Evolutionary conservation across 164 flowering plant species (phyloP).

Genomic region (Chimonanthus salicifolius): DNA sequence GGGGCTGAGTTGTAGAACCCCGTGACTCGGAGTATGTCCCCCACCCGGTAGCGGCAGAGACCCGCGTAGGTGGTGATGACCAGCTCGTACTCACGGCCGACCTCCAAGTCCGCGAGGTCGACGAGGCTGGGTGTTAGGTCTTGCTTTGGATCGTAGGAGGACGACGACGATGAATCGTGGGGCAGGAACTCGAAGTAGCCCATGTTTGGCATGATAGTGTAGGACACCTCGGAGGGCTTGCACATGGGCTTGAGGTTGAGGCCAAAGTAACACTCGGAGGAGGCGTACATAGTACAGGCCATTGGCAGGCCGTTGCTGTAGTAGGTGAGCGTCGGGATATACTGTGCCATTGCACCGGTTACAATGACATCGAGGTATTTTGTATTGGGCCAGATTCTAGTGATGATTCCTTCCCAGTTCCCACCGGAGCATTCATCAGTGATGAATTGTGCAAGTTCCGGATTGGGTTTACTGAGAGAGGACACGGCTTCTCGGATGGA

Average conservation of each 20-base stretch:
- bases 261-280: constrained; percentile 71
- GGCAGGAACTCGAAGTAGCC: constrained; percentile 70
- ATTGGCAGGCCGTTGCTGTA: constrained; percentile 58
- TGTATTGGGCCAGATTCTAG: constrained; percentile 70
- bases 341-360: constrained; percentile 82
- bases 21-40: constrained; percentile 55
- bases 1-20: constrained; percentile 66
- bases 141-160: not conserved
- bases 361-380: constrained; percentile 74
- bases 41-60: constrained; percentile 55
- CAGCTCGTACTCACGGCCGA: constrained; percentile 63
- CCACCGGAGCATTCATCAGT: constrained; percentile 37
- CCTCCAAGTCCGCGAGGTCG: constrained; percentile 49
- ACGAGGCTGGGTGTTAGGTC: constrained; percentile 31
- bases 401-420: constrained; percentile 57
- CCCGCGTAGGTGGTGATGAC: constrained; percentile 67
- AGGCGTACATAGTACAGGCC: constrained; percentile 76
- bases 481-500: constrained; percentile 30
- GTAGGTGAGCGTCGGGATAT: constrained; percentile 54
- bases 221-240: constrained; percentile 56
- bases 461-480: constrained; percentile 33
- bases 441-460: constrained; percentile 43
- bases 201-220: constrained; percentile 79
- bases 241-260: constrained; percentile 59
- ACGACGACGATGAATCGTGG: constrained; percentile 16